Evolutionary conservation across 2,329 filamentous ascomycete genomes (phyloP).

Genomic region (Tricladium varicosporioides): DNA sequence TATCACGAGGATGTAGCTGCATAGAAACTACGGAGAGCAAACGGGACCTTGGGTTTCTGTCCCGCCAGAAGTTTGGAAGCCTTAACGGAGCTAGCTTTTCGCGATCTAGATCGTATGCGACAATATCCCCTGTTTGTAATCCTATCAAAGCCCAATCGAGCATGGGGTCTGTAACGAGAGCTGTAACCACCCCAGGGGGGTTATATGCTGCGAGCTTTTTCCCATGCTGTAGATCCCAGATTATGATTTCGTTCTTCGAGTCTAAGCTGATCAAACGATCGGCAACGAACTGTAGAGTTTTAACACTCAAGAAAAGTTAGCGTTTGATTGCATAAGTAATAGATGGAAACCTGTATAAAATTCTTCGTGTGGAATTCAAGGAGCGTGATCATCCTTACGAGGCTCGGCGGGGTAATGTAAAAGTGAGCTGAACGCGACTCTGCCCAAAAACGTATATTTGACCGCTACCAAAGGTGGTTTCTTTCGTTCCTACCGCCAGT

Average conservation of each 20-base stretch:
- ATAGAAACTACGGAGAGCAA: slow-evolving; percentile 69
- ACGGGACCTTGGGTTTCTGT: slow-evolving; percentile 65
- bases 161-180: slow-evolving; percentile 79
- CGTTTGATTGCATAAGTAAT: no score
- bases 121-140: slow-evolving; percentile 76
- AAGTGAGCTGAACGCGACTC: slow-evolving; percentile 72
- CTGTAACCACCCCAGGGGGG: slow-evolving; percentile 72
- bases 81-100: slow-evolving; percentile 73
- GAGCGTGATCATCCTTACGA: slow-evolving; percentile 41
- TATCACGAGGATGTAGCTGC: slow-evolving; percentile 85
- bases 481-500: slow-evolving; percentile 85
- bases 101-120: slow-evolving; percentile 91
- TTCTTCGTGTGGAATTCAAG: no score
- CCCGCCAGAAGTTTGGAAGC: slow-evolving; percentile 83
- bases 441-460: slow-evolving; percentile 89
- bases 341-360: no score
- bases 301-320: slow-evolving; percentile 43
- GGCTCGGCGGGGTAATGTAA: slow-evolving; percentile 67
- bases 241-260: slow-evolving; percentile 76
- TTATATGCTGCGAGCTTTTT: slow-evolving; percentile 66
- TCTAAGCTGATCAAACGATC: slow-evolving; percentile 85
- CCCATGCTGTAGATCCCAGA: slow-evolving; percentile 78
- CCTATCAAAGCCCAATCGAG: slow-evolving; percentile 92
- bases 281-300: slow-evolving; percentile 77
- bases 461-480: slow-evolving; percentile 80